A percentile compares a stretch with the other conserved stretches of the same genome.
Evolutionary conservation across 2,329 filamentous ascomycete species (phyloP).

Genomic region (Myriosclerotinia duriaeana): DNA sequence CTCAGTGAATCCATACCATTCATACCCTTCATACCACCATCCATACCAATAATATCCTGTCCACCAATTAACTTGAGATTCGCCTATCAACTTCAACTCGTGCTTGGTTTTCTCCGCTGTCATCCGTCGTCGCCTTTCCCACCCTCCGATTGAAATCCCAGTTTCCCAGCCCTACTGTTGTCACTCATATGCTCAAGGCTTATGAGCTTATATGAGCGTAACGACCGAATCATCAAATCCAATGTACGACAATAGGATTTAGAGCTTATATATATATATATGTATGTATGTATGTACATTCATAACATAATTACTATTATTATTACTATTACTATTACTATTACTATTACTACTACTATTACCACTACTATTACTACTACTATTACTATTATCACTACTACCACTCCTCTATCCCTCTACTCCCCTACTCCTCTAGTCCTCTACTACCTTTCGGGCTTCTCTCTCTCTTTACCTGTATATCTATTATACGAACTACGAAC

Average conservation of each 20-base stretch:
- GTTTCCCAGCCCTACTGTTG: constrained; percentile 18
- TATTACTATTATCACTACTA: background rate
- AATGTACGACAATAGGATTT: background rate
- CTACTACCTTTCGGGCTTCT: no score
- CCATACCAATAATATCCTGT: background rate
- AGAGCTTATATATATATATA: background rate
- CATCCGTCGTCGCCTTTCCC: constrained; percentile 4
- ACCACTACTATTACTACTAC: background rate
- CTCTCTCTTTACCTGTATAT: background rate
- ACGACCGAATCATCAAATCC: background rate
- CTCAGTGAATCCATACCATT: background rate
- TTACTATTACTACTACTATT: background rate
- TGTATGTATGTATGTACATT: constrained; percentile 1
- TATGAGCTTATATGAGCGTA: constrained; percentile 5
- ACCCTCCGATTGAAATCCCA: constrained; percentile 10
- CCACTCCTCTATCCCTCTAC: no score
- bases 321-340: background rate
- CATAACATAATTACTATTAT: background rate
- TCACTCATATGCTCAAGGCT: constrained; percentile 12
- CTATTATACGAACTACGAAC: background rate
- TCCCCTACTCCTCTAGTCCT: no score
- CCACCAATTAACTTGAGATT: background rate
- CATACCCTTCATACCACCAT: background rate
- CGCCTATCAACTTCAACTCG: background rate
- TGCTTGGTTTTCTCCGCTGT: background rate